Conservation (phyloP, 371 early-diverging fungal genomes). For the Syncephalastrum contaminatum region DNA sequence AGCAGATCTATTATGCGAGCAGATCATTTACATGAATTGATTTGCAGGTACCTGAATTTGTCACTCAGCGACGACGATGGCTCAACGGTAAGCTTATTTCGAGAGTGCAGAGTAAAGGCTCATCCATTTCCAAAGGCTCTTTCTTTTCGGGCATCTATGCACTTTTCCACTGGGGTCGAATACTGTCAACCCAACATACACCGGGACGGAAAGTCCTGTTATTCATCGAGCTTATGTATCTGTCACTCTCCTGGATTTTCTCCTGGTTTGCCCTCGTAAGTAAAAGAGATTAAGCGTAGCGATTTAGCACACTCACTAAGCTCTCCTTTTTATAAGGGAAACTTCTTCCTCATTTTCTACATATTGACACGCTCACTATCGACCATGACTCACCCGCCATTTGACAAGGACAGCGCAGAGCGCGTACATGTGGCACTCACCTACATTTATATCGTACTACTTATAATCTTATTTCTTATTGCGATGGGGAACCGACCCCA, state of each 20-base stretch:
- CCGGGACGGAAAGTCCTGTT: conserved; percentile 62
- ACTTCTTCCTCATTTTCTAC: conserved; percentile 81
- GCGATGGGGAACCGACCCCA: conserved; percentile 84
- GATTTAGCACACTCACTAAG: too few relatives aligned
- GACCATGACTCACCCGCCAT: conserved; percentile 30
- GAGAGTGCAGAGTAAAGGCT: neutral
- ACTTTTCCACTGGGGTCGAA: conserved; percentile 54
- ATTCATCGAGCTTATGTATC: conserved; percentile 65
- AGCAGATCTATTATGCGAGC: too few relatives aligned
- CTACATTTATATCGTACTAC: conserved; percentile 53
- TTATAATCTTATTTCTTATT: conserved; percentile 62
- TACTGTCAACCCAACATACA: conserved; percentile 65
- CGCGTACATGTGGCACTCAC: conserved; percentile 40
- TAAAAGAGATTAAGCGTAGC: neutral
- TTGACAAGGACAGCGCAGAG: conserved; percentile 22
- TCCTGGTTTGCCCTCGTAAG: conserved; percentile 67
- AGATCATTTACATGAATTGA: neutral
- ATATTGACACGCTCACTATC: conserved; percentile 56
- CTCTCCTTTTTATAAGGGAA: conserved; percentile 39
- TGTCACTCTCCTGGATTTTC: conserved; percentile 60
- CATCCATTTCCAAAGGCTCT: conserved; percentile 29
- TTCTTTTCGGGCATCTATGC: conserved; percentile 72
- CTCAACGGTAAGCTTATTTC: conserved; percentile 60
- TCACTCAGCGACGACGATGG: conserved; percentile 89
- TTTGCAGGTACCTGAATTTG: conserved; percentile 67